Conservation (phyloP, 2,329 filamentous ascomycete species). For the Botrytis deweyae region DNA sequence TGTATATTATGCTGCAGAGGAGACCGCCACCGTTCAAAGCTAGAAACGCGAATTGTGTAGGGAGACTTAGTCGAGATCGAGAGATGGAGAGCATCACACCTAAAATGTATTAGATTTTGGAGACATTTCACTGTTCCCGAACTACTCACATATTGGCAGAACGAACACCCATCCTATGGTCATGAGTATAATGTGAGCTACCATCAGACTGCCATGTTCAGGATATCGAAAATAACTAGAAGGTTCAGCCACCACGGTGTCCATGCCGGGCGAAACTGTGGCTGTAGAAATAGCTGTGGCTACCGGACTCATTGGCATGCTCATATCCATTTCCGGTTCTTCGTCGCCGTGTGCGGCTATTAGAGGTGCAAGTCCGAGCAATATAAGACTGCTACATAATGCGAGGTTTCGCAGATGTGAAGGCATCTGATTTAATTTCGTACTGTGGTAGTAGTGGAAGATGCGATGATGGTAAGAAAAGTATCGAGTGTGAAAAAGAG, state of each 20-base stretch:
- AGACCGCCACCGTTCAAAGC: slow-evolving; percentile 63
- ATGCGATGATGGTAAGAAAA: not conserved
- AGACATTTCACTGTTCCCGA: not conserved
- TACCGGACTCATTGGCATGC: slow-evolving; percentile 15
- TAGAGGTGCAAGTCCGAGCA: slow-evolving; percentile 22
- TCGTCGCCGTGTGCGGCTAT: slow-evolving; percentile 26
- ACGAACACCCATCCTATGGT: slow-evolving; percentile 66
- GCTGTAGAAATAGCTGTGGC: slow-evolving; percentile 18
- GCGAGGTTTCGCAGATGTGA: slow-evolving; percentile 2
- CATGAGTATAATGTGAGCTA: slow-evolving; percentile 67
- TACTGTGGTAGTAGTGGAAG: not conserved
- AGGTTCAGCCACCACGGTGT: slow-evolving; percentile 32
- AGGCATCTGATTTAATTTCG: slow-evolving; percentile 15
- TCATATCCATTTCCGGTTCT: slow-evolving; percentile 36
- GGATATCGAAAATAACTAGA: slow-evolving; percentile 45
- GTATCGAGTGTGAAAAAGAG: not conserved
- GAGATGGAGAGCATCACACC: slow-evolving; percentile 80
- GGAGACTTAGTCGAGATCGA: slow-evolving; percentile 70
- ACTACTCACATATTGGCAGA: slow-evolving; percentile 62
- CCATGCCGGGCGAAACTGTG: not conserved
- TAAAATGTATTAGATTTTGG: slow-evolving; percentile 24
- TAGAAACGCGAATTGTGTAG: slow-evolving; percentile 67
- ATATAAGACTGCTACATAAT: slow-evolving; percentile 13
- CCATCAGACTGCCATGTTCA: slow-evolving; percentile 42
- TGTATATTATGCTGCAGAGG: slow-evolving; percentile 69